A percentile compares a stretch with the other conserved stretches of the same genome.
Evolutionary conservation across 495 filamentous ascomycete genomes (phyloP).

Genomic region (Talaromyces adpressus): DNA sequence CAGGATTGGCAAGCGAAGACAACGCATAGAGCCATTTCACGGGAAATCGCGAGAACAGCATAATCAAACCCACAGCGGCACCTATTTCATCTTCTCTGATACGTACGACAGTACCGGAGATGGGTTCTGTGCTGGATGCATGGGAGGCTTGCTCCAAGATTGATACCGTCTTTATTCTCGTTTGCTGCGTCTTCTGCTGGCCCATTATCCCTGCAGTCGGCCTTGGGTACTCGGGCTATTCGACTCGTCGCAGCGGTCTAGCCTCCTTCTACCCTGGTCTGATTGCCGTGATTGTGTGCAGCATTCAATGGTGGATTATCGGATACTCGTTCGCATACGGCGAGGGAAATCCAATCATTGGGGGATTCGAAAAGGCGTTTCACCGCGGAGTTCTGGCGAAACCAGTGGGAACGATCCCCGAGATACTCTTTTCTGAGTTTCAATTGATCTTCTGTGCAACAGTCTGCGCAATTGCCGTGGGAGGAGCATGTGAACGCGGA

Average conservation of each 20-base stretch:
- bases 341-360: conserved; percentile 28
- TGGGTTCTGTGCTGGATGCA: conserved; percentile 7
- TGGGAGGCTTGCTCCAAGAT: conserved; percentile 27
- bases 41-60: not conserved
- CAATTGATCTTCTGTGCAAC: conserved; percentile 47
- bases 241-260: conserved; percentile 36
- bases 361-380: conserved; percentile 30
- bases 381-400: conserved; percentile 31
- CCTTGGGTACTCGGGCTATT: conserved; percentile 41
- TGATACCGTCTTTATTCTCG: conserved; percentile 36
- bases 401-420: conserved; percentile 38
- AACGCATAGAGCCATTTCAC: not conserved
- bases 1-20: not conserved
- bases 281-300: conserved; percentile 32
- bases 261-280: conserved; percentile 40
- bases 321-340: conserved; percentile 37
- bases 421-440: conserved; percentile 45
- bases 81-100: not conserved
- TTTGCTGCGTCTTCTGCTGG: conserved; percentile 38
- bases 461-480: conserved; percentile 36
- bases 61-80: not conserved
- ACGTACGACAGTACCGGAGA: not conserved
- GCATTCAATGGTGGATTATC: conserved; percentile 40
- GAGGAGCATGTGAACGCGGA: conserved; percentile 43
- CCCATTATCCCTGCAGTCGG: conserved; percentile 36